phyloP scores from a whole-genome alignment of 257 asterid species.

The Capsicum rhomboideum region DNA sequence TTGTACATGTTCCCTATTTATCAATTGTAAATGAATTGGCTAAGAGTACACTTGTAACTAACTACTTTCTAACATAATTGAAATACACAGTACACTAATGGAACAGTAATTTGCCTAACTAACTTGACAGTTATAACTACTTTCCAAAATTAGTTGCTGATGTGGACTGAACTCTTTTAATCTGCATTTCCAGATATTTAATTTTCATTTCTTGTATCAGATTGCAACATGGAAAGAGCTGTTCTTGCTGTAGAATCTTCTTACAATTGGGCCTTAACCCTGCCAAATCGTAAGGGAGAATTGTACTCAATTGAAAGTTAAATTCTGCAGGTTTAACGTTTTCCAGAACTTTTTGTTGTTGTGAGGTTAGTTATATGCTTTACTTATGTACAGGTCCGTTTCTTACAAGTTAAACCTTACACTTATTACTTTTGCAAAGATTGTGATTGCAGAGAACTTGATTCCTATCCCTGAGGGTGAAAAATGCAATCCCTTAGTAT shows the following conservation, averaged over 20 bases:
- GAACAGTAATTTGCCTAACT: no score
- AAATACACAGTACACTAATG: no score
- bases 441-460: conserved; percentile 54
- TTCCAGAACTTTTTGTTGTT: not conserved
- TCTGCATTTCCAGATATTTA: no score
- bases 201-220: no score
- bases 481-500: not conserved
- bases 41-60: no score
- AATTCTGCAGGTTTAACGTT: not conserved
- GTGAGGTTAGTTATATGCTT: not conserved
- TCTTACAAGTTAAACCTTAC: conserved; percentile 71
- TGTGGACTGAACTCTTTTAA: no score
- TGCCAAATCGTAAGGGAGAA: conserved; percentile 87
- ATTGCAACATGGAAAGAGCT: conserved; percentile 64
- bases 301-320: conserved; percentile 81
- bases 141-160: no score
- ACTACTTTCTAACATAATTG: no score
- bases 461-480: not conserved
- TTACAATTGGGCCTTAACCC: conserved; percentile 86
- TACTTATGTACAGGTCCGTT: conserved; percentile 54
- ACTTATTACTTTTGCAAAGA: conserved; percentile 85
- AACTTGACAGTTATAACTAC: no score
- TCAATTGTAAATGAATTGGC: no score
- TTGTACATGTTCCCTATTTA: no score
- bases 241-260: conserved; percentile 65